Percentiles rank a stretch among this genome's conserved stretches.
Evolutionary conservation across 1,284 basidiomycete genomes (phyloP).

Genomic region (Cryptococcus neoformans): DNA sequence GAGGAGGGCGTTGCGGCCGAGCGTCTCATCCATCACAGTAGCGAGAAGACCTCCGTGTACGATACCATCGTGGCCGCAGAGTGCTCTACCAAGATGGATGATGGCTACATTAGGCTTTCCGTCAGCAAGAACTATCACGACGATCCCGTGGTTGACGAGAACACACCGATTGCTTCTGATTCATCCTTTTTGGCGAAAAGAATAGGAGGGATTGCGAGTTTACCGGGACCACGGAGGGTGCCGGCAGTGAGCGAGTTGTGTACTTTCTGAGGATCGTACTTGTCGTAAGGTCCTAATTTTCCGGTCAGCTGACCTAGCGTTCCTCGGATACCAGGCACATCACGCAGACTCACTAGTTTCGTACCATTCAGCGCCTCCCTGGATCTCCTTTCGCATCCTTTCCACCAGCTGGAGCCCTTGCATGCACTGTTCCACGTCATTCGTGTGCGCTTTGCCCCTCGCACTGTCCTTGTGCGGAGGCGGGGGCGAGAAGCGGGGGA

Average conservation of each 20-base stretch:
- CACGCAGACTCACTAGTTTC: conserved; percentile 43
- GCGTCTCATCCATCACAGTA: conserved; percentile 81
- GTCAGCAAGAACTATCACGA: neutral
- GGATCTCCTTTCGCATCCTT: conserved; percentile 47
- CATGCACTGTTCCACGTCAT: conserved; percentile 64
- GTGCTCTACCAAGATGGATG: conserved; percentile 74
- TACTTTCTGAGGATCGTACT: conserved; percentile 62
- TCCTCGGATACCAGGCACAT: no score
- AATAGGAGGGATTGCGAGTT: conserved; percentile 71
- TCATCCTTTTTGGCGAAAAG: conserved; percentile 73
- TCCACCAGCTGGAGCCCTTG: conserved; percentile 63
- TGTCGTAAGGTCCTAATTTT: conserved; percentile 64
- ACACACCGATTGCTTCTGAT: conserved; percentile 57
- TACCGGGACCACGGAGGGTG: conserved; percentile 77
- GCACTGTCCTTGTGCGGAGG: conserved; percentile 61
- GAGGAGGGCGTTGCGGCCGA: conserved; percentile 75
- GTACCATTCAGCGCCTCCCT: conserved; percentile 35
- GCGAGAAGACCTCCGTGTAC: conserved; percentile 90
- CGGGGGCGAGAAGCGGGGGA: conserved; percentile 67
- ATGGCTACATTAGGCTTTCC: conserved; percentile 50
- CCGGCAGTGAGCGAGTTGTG: conserved; percentile 78
- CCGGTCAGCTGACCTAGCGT: neutral
- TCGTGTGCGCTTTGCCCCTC: conserved; percentile 60
- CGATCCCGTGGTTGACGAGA: neutral
- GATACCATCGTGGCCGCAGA: conserved; percentile 90